Base-by-base conservation (phyloP, 129 eudicot genomes). In the Dittrichia graveolens region DNA sequence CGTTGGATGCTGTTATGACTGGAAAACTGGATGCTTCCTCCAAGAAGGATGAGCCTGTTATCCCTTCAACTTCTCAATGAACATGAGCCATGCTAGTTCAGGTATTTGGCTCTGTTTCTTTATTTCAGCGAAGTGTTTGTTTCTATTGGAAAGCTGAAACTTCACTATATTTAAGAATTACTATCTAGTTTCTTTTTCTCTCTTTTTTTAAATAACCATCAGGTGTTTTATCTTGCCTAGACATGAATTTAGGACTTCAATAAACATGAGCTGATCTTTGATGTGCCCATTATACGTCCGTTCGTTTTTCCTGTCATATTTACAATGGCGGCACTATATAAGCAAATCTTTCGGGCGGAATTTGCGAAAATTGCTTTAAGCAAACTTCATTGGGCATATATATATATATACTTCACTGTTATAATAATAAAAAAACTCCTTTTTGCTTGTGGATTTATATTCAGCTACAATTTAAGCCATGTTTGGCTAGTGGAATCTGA, bases 1-100 rank as follows among this genome's bases (percentile, higher is more conserved):
- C 98, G 41, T 68, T 89, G 80, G 95, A 87, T 11, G 83, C 96
- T 50, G 40, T 87, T 75, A 53, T 69, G 54, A 65, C 85, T 16
- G 85, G 82, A 56, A 87, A 87, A 4, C 49, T 91, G 42, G 88
- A 88, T 72, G 75, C 65, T 34, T 71, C 78, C 46, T 37, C 84
- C 1, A 82, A 85, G 61, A 83, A 85, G 75, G 94, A 84, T 10
- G 85, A 71, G 8, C 82, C 98, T 3, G 77, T 81, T 12, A 75
- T 85, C 58, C 47, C 81, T 13, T 66, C 89, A 1, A 69, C 73
- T 37, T 54, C 73, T 10, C 48, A 65, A 66, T 65, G 38, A 75
- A 58, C 72, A n/a, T 46, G n/a, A 48, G n/a, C 37, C 46, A 12
- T 61, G 65, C 61, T 55, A 74, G 59, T 64, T 24, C 31, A 24